phyloP scores from a whole-genome alignment of 2,329 filamentous ascomycete species.

The Colletotrichum higginsianum region DNA sequence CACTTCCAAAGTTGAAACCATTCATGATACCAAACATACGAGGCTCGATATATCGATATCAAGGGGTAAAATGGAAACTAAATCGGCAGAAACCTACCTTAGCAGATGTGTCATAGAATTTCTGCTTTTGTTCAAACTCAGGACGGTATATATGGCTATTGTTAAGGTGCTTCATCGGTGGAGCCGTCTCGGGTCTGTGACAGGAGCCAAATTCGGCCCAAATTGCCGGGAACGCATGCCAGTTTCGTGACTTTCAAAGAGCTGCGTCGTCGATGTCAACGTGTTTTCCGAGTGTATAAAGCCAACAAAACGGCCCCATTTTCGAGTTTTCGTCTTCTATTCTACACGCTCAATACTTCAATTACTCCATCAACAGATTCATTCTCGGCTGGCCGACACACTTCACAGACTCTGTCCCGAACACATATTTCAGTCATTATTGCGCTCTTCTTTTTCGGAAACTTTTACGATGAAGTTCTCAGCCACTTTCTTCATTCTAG shows the following conservation, averaged over 20 bases:
- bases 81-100: too few species aligned
- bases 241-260: constrained; percentile 14
- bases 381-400: constrained; percentile 10
- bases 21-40: background rate
- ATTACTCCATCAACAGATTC: background rate
- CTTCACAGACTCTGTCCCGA: background rate
- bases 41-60: background rate
- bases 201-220: constrained; percentile 1
- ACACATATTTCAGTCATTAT: background rate
- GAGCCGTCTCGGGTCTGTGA: constrained; percentile 31
- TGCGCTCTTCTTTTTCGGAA: background rate
- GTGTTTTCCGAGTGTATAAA: background rate
- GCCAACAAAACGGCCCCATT: too few species aligned
- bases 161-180: constrained; percentile 9
- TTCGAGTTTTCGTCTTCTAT: background rate
- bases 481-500: background rate
- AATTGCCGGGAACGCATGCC: constrained; percentile 9
- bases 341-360: background rate
- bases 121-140: background rate
- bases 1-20: constrained; percentile 20
- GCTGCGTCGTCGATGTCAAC: background rate
- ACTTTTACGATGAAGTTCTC: constrained; percentile 19
- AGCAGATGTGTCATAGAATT: background rate
- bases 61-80: background rate
- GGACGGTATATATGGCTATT: background rate